Conservation (phyloP, 164 flowering plant species). For the Vitis rupestris region DNA sequence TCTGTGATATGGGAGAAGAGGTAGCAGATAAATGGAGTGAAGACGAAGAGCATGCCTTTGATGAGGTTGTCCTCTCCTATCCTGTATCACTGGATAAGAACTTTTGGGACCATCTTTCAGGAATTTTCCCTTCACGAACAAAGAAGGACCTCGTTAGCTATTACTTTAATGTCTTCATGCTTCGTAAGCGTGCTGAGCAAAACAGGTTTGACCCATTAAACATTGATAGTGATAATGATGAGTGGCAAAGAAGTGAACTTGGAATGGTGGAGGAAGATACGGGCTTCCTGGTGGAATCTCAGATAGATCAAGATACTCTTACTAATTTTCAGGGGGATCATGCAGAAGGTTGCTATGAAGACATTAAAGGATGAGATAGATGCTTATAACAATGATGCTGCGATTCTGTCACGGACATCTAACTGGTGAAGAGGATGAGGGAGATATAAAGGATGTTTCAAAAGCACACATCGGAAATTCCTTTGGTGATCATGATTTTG, state of each 20-base stretch:
- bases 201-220: slow-evolving; percentile 36
- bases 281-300: slow-evolving; percentile 37
- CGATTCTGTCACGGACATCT: slow-evolving; percentile 1
- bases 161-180: slow-evolving; percentile 60
- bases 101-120: slow-evolving; percentile 43
- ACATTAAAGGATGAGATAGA: slow-evolving; percentile 9
- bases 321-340: slow-evolving; percentile 9
- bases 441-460: slow-evolving; percentile 21
- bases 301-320: slow-evolving; percentile 4
- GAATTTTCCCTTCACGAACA: slow-evolving; percentile 38
- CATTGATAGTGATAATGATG: slow-evolving; percentile 66
- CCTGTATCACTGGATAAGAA: slow-evolving; percentile 41
- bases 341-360: slow-evolving; percentile 10
- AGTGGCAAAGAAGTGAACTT: slow-evolving; percentile 35
- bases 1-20: slow-evolving; percentile 53
- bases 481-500: not conserved
- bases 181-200: slow-evolving; percentile 52
- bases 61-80: slow-evolving; percentile 34
- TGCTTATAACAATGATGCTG: slow-evolving; percentile 9
- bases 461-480: slow-evolving; percentile 1
- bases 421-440: slow-evolving; percentile 20
- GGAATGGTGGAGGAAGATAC: slow-evolving; percentile 30
- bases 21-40: slow-evolving; percentile 45
- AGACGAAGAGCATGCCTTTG: slow-evolving; percentile 42
- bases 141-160: slow-evolving; percentile 54